Conservation (phyloP, 306 rosid species). For the Pyrus pyrifolia region DNA sequence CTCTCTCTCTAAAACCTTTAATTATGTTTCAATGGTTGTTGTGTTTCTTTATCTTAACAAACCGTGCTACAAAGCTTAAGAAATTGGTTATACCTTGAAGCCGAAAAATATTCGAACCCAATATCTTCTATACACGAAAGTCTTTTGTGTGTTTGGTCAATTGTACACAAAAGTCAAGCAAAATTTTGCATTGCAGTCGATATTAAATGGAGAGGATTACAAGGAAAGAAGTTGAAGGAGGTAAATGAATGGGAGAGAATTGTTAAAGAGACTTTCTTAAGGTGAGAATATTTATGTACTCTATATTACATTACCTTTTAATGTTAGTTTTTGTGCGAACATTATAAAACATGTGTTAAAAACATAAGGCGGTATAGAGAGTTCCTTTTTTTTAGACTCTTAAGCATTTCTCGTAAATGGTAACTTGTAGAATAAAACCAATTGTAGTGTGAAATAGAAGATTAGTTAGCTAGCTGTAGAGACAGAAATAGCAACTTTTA, state of each 20-base stretch:
- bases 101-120: too few species aligned
- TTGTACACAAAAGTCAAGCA: not conserved
- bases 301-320: too few species aligned
- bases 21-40: too few species aligned
- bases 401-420: too few species aligned
- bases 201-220: not conserved
- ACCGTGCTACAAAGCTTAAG: too few species aligned
- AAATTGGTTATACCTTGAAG: too few species aligned
- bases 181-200: not conserved
- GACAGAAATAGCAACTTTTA: not conserved
- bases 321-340: fast-evolving
- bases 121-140: not conserved
- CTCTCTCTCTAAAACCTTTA: too few species aligned
- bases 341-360: too few species aligned
- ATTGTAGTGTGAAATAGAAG: not conserved
- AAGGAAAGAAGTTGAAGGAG: not conserved
- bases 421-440: not conserved
- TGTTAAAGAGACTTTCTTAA: too few species aligned
- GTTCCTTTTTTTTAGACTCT: too few species aligned
- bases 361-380: fast-evolving
- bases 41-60: too few species aligned
- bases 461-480: not conserved
- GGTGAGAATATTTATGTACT: too few species aligned
- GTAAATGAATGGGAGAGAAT: not conserved
- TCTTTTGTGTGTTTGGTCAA: not conserved